Percentiles rank a stretch among this genome's conserved stretches.
Conservation (phyloP, 768 basidiomycete species). For the Dentipellis fragilis region DNA sequence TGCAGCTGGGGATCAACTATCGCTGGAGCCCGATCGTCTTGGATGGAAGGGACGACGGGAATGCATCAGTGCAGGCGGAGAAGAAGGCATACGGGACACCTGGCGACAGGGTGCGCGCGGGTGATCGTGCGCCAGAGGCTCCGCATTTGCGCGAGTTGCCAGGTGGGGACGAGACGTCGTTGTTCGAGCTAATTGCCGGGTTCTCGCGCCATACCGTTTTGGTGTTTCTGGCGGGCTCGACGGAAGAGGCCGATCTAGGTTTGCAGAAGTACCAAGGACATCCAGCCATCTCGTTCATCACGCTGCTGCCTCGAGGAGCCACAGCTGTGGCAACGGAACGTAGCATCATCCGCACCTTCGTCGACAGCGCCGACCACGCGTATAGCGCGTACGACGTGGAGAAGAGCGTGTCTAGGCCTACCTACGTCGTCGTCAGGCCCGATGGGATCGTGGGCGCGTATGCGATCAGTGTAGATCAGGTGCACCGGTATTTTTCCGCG, state of each 20-base stretch:
- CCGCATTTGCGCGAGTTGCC: constrained; percentile 18
- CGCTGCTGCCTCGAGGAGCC: background rate
- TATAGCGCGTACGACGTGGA: constrained; percentile 3
- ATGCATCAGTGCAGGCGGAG: constrained; percentile 4
- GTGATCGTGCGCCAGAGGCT: constrained; percentile 38
- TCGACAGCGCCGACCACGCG: constrained; percentile 6
- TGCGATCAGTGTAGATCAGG: background rate
- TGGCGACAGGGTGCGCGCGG: constrained; percentile 23
- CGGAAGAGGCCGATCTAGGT: background rate
- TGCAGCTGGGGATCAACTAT: constrained; percentile 44
- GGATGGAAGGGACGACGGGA: constrained; percentile 20
- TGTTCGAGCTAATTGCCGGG: constrained; percentile 21
- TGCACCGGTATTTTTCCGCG: background rate
- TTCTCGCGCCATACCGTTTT: constrained; percentile 21
- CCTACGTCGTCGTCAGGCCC: constrained; percentile 2
- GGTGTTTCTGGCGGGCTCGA: constrained; percentile 15
- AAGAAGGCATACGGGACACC: constrained; percentile 13
- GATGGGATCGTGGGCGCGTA: constrained; percentile 6
- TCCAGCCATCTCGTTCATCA: background rate
- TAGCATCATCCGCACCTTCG: background rate
- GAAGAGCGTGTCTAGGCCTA: background rate
- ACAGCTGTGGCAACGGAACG: no score
- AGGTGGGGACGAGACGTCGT: constrained; percentile 4
- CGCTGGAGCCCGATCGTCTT: constrained; percentile 38
- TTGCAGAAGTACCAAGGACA: background rate